phyloP scores from a whole-genome alignment of 2,329 filamentous ascomycete species.

The Periglandula ipomoeae region DNA sequence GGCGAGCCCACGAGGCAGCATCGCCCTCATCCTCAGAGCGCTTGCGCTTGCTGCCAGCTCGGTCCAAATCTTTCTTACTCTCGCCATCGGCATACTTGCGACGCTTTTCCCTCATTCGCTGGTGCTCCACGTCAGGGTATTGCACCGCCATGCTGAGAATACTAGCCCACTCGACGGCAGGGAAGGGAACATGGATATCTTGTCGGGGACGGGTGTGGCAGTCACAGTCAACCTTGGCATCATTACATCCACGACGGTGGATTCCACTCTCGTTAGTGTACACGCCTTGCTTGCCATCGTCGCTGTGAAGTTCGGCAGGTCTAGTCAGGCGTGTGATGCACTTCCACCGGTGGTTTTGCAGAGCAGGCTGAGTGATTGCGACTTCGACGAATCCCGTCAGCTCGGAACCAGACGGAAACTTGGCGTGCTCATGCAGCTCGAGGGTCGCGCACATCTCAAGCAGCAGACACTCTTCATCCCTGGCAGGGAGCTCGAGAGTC shows the following conservation, averaged over 20 bases:
- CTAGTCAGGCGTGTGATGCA: constrained; percentile 50
- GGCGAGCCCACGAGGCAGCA: constrained; percentile 29
- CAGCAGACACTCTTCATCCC: constrained; percentile 45
- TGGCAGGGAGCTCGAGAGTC: constrained; percentile 37
- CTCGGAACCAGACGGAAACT: constrained; percentile 50
- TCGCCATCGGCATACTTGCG: constrained; percentile 23
- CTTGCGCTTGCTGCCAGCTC: constrained; percentile 29
- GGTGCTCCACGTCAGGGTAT: constrained; percentile 36
- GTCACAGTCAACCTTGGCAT: constrained; percentile 38
- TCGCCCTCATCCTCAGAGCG: constrained; percentile 31
- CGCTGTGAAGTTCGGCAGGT: constrained; percentile 43
- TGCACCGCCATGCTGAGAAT: constrained; percentile 48
- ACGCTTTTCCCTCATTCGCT: constrained; percentile 28
- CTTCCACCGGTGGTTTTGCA: constrained; percentile 51
- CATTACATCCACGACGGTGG: constrained; percentile 43
- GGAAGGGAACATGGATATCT: constrained; percentile 47
- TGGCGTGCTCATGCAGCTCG: constrained; percentile 46
- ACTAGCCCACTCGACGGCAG: constrained; percentile 48
- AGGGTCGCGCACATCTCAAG: constrained; percentile 55
- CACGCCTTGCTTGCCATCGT: constrained; percentile 33
- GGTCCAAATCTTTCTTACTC: constrained; percentile 25
- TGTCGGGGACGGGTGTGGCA: constrained; percentile 38
- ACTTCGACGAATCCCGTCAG: constrained; percentile 52
- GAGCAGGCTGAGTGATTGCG: constrained; percentile 41
- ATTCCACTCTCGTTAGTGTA: constrained; percentile 42